Base-by-base conservation (phyloP, 768 basidiomycete species). In the Baorangia bicolor region DNA sequence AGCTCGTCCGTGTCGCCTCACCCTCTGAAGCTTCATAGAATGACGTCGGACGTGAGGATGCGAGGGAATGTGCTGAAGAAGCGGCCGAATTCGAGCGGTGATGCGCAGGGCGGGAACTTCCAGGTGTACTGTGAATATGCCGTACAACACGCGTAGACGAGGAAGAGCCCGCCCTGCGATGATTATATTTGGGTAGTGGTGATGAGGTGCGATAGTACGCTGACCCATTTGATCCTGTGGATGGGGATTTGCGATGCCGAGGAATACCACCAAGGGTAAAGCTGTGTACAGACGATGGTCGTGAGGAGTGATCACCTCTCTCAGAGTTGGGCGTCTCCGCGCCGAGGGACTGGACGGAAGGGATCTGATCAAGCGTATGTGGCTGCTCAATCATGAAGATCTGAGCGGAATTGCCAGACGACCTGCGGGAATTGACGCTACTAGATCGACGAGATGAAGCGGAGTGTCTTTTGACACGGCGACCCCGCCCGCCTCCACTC, bases 241-340 rank as follows among this genome's bases (percentile, higher is more conserved):
- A 88, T 2, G 91, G 86, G 7, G 87, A 87, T 74, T 89, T 87
- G 39, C 84, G 77, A 70, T 92, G 86, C 43, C 83, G 77, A 39
- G 73, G 80, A 59, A 59, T 37, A 52, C 62, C 66, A 38, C 82
- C 82, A 72, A 79, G 78, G 12, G 81, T 81, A 68, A 88, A 80
- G 61, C 92, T 94, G n/a, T 81, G 85, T n/a, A 92, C 78, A 0
- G 93, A 94, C 0, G 90, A 90, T 1, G 94, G 92, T 25, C 92
- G 77, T 1, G 92, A 95, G 18, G 85, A 78, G 65, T 81, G 78
- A 11, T 90, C 90, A 13, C 88, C 90, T 43, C 80, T 78, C 61
- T 97, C 94, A 28, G 92, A 94, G 49, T 89, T 94, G 0, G 93
- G 94, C 0, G 94, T 95, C 51, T 88, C 88, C 61, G 79, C 86